A percentile compares a stretch with the other conserved stretches of the same genome.
Conservation (phyloP, 2,329 filamentous ascomycete genomes). For the Amesomyces nigricolor region DNA sequence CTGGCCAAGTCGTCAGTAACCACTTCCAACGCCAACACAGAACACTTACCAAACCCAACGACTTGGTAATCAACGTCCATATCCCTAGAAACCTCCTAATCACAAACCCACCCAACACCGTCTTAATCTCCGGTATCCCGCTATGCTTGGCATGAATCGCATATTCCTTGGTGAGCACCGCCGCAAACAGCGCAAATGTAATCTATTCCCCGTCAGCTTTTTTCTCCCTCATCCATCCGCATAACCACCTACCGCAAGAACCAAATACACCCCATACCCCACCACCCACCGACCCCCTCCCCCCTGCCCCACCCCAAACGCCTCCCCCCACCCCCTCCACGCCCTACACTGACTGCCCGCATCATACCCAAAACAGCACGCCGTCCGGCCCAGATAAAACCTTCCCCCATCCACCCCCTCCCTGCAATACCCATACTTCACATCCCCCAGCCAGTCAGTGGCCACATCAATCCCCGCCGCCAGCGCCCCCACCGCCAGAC, state of each 20-base stretch:
- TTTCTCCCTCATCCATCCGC: too few relatives aligned
- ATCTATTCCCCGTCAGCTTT: constrained; percentile 49
- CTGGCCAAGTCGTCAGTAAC: constrained; percentile 39
- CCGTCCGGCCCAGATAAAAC: constrained; percentile 86
- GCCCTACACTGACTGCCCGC: constrained; percentile 74
- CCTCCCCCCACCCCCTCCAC: constrained; percentile 80
- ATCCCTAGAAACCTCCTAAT: constrained; percentile 79
- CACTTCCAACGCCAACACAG: not conserved
- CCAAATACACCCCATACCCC: constrained; percentile 80
- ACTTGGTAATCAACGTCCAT: constrained; percentile 89
- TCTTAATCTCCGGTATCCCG: constrained; percentile 97
- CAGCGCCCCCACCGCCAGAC: constrained; percentile 74
- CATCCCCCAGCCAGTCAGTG: constrained; percentile 87
- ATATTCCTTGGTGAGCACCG: constrained; percentile 75
- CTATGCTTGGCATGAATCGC: constrained; percentile 87
- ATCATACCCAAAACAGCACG: constrained; percentile 91
- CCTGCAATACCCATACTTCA: constrained; percentile 81
- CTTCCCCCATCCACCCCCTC: constrained; percentile 69
- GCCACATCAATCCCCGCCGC: constrained; percentile 86
- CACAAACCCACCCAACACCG: constrained; percentile 86
- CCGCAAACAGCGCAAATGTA: constrained; percentile 70
- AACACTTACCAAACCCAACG: constrained; percentile 65
- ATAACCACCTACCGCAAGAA: constrained; percentile 78
- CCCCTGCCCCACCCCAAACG: constrained; percentile 59
- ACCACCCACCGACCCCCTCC: constrained; percentile 78